Conservation (phyloP, 2,329 filamentous ascomycete genomes). For the Neocucurbitaria cava region DNA sequence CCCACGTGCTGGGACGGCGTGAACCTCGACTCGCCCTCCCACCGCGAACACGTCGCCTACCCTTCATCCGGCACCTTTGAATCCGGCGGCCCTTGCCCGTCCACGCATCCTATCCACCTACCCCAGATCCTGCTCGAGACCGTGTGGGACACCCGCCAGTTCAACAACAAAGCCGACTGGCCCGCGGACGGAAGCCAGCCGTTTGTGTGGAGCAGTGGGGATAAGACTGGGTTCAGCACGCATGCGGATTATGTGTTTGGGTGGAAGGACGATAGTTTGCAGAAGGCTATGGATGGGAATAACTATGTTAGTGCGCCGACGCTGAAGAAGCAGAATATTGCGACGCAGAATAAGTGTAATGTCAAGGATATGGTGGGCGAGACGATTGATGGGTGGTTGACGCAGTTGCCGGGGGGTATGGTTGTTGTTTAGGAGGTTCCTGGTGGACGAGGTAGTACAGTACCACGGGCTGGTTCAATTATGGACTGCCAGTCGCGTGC, state of each 20-base stretch:
- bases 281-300: constrained; percentile 39
- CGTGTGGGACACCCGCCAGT: constrained; percentile 41
- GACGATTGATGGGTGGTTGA: constrained; percentile 39
- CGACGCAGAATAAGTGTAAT: constrained; percentile 43
- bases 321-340: constrained; percentile 43
- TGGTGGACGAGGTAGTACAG: too few species aligned
- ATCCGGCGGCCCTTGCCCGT: constrained; percentile 35
- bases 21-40: constrained; percentile 35
- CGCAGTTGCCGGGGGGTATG: constrained; percentile 19
- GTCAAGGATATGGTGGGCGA: constrained; percentile 42
- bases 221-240: constrained; percentile 34
- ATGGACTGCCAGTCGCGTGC: too few species aligned
- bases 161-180: constrained; percentile 44
- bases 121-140: constrained; percentile 44
- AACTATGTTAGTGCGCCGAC: constrained; percentile 38
- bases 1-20: constrained; percentile 39
- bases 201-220: constrained; percentile 41
- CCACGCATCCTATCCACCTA: constrained; percentile 35
- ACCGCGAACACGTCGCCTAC: constrained; percentile 36
- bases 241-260: constrained; percentile 45
- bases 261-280: constrained; percentile 39
- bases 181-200: constrained; percentile 40
- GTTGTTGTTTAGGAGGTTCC: not conserved
- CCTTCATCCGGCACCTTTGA: constrained; percentile 40
- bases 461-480: too few species aligned